These are phyloP conservation scores for Tetrastigma voinierianum DNA, from an alignment of 164 flowering plant genomes.

Conservation along the genomic window DNA sequence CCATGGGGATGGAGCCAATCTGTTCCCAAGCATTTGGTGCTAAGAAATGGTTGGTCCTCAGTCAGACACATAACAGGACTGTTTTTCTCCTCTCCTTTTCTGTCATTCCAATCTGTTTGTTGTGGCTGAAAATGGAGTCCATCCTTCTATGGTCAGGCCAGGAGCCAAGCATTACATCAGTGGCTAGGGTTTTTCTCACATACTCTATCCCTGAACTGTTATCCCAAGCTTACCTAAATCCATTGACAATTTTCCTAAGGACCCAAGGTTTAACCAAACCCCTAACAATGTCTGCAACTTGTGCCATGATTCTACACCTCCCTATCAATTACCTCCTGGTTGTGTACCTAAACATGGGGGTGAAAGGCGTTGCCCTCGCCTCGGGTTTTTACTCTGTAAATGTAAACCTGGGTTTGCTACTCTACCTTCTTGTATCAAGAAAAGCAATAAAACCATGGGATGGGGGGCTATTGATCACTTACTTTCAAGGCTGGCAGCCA, in stretches of 20 bases:
- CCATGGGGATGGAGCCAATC: constrained; percentile 44
- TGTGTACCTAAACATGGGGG: constrained; percentile 26
- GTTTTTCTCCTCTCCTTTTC: constrained; percentile 20
- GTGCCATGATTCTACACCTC: constrained; percentile 35
- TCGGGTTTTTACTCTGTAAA: constrained; percentile 28
- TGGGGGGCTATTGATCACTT: not conserved
- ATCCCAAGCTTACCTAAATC: constrained; percentile 39
- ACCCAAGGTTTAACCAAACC: constrained; percentile 41
- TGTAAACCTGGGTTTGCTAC: constrained; percentile 21
- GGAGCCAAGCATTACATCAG: constrained; percentile 22
- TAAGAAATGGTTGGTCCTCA: constrained; percentile 16
- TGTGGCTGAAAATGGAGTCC: constrained; percentile 42
- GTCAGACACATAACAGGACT: constrained; percentile 24
- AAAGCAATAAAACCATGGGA: constrained; percentile 34
- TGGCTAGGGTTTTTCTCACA: constrained; percentile 27
- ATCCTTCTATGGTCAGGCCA: constrained; percentile 38
- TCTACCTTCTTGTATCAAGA: constrained; percentile 29
- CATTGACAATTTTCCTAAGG: constrained; percentile 37
- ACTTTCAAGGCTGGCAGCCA: constrained; percentile 33
- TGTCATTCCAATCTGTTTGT: constrained; percentile 24
- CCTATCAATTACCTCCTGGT: constrained; percentile 46
- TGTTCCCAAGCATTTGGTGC: constrained; percentile 42
- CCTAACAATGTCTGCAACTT: constrained; percentile 23
- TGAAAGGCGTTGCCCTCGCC: constrained; percentile 46
- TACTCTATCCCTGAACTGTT: constrained; percentile 41